Evolutionary conservation across 768 basidiomycete species (phyloP).

Genomic region (Mycena venus): DNA sequence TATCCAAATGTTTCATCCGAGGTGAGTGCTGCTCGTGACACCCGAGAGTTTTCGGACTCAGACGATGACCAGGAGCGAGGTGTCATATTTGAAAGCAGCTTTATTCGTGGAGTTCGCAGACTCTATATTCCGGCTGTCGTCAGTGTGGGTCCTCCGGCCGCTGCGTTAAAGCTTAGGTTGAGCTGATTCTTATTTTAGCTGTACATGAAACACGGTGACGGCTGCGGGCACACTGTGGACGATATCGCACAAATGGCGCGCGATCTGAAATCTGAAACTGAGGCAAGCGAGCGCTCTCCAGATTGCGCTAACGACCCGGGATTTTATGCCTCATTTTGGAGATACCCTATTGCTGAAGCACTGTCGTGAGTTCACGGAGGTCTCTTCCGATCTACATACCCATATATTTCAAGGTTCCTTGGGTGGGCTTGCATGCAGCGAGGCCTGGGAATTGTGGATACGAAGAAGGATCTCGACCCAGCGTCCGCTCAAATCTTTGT

Average conservation of each 20-base stretch:
- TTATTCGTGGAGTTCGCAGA: slow-evolving; percentile 20
- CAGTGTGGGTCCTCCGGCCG: not conserved
- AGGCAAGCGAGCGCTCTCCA: slow-evolving; percentile 38
- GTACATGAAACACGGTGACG: slow-evolving; percentile 11
- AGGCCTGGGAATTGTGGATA: not conserved
- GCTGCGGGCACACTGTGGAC: slow-evolving; percentile 38
- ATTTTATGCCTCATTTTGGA: slow-evolving; percentile 50
- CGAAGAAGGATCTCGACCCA: not conserved
- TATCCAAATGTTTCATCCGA: slow-evolving; percentile 54
- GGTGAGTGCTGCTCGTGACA: not conserved
- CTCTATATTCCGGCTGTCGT: slow-evolving; percentile 12
- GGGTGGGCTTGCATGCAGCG: slow-evolving; percentile 26
- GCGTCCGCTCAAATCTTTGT: not conserved
- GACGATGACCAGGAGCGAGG: slow-evolving; percentile 48
- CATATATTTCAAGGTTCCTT: not conserved
- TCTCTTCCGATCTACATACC: not conserved
- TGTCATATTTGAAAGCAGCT: slow-evolving; percentile 51
- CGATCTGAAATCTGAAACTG: slow-evolving; percentile 47
- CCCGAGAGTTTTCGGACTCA: not conserved
- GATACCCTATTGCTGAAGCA: slow-evolving; percentile 52
- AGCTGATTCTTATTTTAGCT: not conserved
- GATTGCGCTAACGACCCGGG: slow-evolving; percentile 40
- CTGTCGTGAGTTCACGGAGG: slow-evolving; percentile 44
- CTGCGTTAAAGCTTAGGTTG: not conserved
- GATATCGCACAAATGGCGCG: slow-evolving; percentile 48